Conservation (phyloP, 1,284 basidiomycete genomes). For the Leccinum pallidistipes region DNA sequence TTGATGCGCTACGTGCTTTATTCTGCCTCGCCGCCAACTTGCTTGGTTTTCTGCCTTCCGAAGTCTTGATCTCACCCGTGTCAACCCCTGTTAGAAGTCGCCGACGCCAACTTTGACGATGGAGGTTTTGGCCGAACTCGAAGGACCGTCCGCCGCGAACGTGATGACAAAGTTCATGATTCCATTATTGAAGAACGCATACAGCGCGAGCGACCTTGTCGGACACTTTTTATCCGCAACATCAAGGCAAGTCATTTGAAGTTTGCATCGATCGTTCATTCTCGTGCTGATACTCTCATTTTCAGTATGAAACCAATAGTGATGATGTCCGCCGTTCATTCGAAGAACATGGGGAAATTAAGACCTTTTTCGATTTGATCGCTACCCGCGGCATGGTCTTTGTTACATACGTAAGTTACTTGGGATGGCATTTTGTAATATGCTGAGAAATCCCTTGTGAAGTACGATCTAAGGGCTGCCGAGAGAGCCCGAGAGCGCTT, state of each 20-base stretch:
- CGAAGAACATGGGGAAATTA: constrained; percentile 92
- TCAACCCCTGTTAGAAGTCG: constrained; percentile 56
- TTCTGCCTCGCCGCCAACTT: constrained; percentile 44
- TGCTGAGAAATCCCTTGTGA: constrained; percentile 13
- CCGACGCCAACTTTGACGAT: constrained; percentile 55
- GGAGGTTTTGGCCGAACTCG: constrained; percentile 51
- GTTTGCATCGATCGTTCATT: constrained; percentile 8
- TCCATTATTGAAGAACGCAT: constrained; percentile 88
- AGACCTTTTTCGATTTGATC: constrained; percentile 95
- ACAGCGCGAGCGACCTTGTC: constrained; percentile 88
- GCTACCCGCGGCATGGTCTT: constrained; percentile 95
- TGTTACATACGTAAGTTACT: constrained; percentile 86
- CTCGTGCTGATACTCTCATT: constrained; percentile 18
- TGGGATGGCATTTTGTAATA: not conserved
- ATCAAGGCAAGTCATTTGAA: constrained; percentile 76
- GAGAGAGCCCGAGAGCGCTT: constrained; percentile 86
- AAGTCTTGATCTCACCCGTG: constrained; percentile 53
- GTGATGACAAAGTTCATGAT: constrained; percentile 82
- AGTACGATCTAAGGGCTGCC: constrained; percentile 92
- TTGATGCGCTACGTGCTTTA: constrained; percentile 38
- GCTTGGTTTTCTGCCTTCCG: constrained; percentile 40
- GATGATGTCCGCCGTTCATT: constrained; percentile 84
- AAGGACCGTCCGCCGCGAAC: constrained; percentile 57
- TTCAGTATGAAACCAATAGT: constrained; percentile 88
- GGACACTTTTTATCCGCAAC: constrained; percentile 96